These are phyloP conservation scores for Coemansia sp. DNA, from an alignment of 192 early-diverging fungal genomes.

Conservation along the genomic window DNA sequence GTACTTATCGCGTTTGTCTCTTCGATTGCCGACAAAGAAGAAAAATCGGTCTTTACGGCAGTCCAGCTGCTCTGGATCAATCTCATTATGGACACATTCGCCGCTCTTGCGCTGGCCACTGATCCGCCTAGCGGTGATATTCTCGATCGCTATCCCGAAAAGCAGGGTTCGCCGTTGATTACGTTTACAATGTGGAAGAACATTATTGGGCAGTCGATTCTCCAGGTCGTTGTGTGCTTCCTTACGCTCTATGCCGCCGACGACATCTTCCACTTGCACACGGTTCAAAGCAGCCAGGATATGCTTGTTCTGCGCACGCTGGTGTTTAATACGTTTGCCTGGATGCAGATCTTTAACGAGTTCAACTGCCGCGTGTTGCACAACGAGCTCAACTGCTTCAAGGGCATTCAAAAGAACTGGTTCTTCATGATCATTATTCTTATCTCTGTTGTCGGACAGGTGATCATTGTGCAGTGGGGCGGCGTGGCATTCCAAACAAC, in stretches of 20 bases:
- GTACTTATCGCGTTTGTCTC: conserved; percentile 79
- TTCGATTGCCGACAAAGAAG: conserved; percentile 58
- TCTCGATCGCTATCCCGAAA: conserved; percentile 82
- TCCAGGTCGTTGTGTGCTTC: conserved; percentile 82
- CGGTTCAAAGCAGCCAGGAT: conserved; percentile 35
- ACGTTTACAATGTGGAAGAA: conserved; percentile 93
- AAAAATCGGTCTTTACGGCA: conserved; percentile 87
- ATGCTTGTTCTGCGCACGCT: conserved; percentile 66
- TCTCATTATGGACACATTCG: conserved; percentile 99
- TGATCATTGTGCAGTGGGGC: conserved; percentile 88
- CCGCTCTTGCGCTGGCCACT: conserved; percentile 94
- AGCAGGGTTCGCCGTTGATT: conserved; percentile 79
- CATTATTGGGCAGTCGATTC: conserved; percentile 88
- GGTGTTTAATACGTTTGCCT: conserved; percentile 92
- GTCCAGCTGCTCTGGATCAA: conserved; percentile 99
- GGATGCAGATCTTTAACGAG: conserved; percentile 87
- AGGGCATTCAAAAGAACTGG: conserved; percentile 68
- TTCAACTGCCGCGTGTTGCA: conserved; percentile 80
- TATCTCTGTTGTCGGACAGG: conserved; percentile 72
- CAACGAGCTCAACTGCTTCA: conserved; percentile 85
- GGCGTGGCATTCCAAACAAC: conserved; percentile 79
- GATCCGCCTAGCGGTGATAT: conserved; percentile 87
- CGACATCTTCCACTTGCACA: conserved; percentile 60
- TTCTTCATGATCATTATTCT: conserved; percentile 81
- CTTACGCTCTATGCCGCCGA: conserved; percentile 68